Percentiles rank a stretch among this genome's conserved stretches.
phyloP scores from a whole-genome alignment of 805 yeast species.

The Wickerhamiella sergipiensis region DNA sequence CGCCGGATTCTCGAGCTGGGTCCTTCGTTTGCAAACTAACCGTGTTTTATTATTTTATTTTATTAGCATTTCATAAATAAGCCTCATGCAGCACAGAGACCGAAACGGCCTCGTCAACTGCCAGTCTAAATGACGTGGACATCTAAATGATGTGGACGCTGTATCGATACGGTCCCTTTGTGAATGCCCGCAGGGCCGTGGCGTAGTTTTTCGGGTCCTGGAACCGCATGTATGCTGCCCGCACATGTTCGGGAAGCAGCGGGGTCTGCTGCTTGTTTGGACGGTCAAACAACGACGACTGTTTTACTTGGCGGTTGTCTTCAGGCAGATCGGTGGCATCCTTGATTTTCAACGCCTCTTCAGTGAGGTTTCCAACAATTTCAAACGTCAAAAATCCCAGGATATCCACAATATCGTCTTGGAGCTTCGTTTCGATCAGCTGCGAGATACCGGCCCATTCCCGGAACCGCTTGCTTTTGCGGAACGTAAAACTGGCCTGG shows the following conservation, averaged over 20 bases:
- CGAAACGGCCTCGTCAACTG: neutral
- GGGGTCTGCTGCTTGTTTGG: constrained; percentile 17
- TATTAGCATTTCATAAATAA: neutral
- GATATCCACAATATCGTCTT: constrained; percentile 93
- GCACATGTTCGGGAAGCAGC: constrained; percentile 15
- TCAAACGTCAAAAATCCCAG: constrained; percentile 92
- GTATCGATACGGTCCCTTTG: constrained; percentile 11
- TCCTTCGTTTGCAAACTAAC: neutral
- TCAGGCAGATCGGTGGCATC: constrained; percentile 25
- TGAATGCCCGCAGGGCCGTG: constrained; percentile 11
- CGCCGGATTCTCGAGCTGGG: neutral
- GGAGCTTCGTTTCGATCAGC: constrained; percentile 78
- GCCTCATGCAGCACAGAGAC: no score
- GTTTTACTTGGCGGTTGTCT: constrained; percentile 3
- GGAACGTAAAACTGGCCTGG: constrained; percentile 90
- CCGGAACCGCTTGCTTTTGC: constrained; percentile 84
- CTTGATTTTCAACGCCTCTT: constrained; percentile 74
- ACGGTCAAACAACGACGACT: constrained; percentile 12
- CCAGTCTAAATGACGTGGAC: neutral
- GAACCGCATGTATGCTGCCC: constrained; percentile 16
- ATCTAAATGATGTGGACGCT: neutral
- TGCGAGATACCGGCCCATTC: constrained; percentile 91
- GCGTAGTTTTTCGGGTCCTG: constrained; percentile 12
- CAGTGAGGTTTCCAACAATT: constrained; percentile 88
- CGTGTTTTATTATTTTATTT: neutral